These are phyloP conservation scores for Suillus fuscotomentosus DNA, from an alignment of 768 basidiomycete species.

Conservation along the genomic window DNA sequence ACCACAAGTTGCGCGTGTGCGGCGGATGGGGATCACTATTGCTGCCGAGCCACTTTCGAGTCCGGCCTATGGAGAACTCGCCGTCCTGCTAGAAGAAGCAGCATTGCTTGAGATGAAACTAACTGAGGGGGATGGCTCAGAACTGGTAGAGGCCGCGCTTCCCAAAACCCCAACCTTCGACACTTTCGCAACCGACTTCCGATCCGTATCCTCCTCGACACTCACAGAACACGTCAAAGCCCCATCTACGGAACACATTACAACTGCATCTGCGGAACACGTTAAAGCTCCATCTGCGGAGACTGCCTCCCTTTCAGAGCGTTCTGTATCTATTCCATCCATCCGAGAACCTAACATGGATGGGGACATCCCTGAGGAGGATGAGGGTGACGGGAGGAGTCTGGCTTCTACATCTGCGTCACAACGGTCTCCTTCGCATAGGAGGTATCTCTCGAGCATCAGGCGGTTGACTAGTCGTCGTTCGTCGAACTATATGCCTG, in stretches of 20 bases:
- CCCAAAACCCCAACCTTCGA: conserved; percentile 24
- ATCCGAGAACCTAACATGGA: conserved; percentile 28
- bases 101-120: conserved; percentile 56
- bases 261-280: conserved; percentile 10
- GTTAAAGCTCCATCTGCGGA: conserved; percentile 11
- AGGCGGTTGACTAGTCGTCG: conserved; percentile 41
- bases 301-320: conserved; percentile 22
- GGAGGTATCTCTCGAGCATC: conserved; percentile 48
- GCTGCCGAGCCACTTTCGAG: conserved; percentile 38
- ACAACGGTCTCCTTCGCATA: conserved; percentile 47
- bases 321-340: conserved; percentile 30
- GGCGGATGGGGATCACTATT: conserved; percentile 21
- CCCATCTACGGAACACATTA: conserved; percentile 11
- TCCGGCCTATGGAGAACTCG: conserved; percentile 53
- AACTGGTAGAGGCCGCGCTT: conserved; percentile 7
- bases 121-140: conserved; percentile 38
- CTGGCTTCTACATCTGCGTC: conserved; percentile 42
- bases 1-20: conserved; percentile 28
- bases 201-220: conserved; percentile 16
- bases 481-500: conserved; percentile 39
- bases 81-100: conserved; percentile 54
- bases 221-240: conserved; percentile 14
- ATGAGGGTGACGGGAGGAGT: conserved; percentile 30
- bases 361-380: conserved; percentile 20
- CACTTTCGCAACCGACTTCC: conserved; percentile 23